Evolutionary conservation across 75 land plant species (phyloP).

Genomic region (Adiantum capillusveneris): DNA sequence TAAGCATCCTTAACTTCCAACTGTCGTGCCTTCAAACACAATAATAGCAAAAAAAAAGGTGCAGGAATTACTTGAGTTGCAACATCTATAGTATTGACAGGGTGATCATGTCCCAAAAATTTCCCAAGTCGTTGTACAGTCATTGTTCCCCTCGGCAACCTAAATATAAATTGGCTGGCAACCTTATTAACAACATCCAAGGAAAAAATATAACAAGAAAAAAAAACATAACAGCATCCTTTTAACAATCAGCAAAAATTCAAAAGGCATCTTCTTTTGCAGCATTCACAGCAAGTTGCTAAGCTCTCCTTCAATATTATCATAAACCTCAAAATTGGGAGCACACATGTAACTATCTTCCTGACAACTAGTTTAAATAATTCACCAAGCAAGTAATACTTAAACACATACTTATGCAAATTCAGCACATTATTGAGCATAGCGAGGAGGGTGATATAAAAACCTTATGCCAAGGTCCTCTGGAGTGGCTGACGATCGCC

Average conservation of each 20-base stretch:
- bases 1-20: not conserved
- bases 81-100: constrained; percentile 29
- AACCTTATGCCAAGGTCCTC: constrained; percentile 22
- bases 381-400: too few relatives aligned
- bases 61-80: constrained; percentile 22
- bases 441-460: not conserved
- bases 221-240: not conserved
- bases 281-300: not conserved
- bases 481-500: constrained; percentile 4
- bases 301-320: not conserved
- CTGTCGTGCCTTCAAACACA: not conserved
- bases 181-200: not conserved
- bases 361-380: too few relatives aligned
- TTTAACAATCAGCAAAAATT: not conserved
- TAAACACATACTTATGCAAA: not conserved
- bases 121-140: constrained; percentile 21
- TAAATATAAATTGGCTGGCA: not conserved
- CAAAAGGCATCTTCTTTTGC: not conserved
- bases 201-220: too few relatives aligned
- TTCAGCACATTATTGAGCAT: not conserved
- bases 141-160: constrained; percentile 23
- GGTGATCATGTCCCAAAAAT: constrained; percentile 16
- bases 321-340: not conserved
- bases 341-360: not conserved
- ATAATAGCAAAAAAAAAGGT: not conserved